These are phyloP conservation scores for Phoma sp. DNA, from an alignment of 2,329 filamentous ascomycete genomes.

Conservation along the genomic window DNA sequence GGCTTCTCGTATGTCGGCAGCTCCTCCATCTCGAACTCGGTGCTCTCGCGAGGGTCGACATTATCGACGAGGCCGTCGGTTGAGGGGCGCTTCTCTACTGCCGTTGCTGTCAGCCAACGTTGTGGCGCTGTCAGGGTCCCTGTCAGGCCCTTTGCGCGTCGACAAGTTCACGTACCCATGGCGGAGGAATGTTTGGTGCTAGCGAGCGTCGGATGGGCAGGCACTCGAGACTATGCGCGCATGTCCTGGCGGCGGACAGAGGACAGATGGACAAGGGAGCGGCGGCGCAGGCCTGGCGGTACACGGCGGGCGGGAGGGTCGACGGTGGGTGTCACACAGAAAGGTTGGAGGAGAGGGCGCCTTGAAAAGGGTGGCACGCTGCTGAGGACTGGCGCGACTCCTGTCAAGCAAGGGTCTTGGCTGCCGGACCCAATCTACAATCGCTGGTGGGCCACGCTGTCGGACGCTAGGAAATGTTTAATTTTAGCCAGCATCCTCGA, in stretches of 20 bases:
- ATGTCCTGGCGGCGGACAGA: conserved; percentile 27
- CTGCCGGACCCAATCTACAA: conserved; percentile 6
- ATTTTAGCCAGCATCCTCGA: conserved; percentile 8
- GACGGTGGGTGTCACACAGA: conserved; percentile 15
- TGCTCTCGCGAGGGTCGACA: conserved; percentile 41
- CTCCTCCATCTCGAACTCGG: conserved; percentile 39
- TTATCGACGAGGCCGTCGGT: conserved; percentile 48
- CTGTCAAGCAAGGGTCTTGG: conserved; percentile 5
- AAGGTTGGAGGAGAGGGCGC: conserved; percentile 3
- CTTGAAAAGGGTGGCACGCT: conserved; percentile 16
- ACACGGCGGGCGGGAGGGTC: conserved; percentile 13
- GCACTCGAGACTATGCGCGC: conserved; percentile 31
- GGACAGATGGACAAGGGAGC: conserved; percentile 22
- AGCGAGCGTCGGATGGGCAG: conserved; percentile 28
- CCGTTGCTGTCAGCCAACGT: conserved; percentile 21
- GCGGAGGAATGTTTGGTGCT: conserved; percentile 20
- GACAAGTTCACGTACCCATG: conserved; percentile 36
- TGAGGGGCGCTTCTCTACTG: conserved; percentile 48
- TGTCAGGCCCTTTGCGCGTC: neutral
- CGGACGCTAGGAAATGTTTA: conserved; percentile 10
- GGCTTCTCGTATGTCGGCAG: conserved; percentile 45
- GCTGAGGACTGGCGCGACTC: conserved; percentile 8
- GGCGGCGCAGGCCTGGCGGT: conserved; percentile 21
- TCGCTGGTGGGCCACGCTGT: conserved; percentile 7
- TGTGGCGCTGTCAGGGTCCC: neutral